Evolutionary conservation across 1,139 yeast species (phyloP).

Genomic region (Zygosaccharomyces pseudobailii): DNA sequence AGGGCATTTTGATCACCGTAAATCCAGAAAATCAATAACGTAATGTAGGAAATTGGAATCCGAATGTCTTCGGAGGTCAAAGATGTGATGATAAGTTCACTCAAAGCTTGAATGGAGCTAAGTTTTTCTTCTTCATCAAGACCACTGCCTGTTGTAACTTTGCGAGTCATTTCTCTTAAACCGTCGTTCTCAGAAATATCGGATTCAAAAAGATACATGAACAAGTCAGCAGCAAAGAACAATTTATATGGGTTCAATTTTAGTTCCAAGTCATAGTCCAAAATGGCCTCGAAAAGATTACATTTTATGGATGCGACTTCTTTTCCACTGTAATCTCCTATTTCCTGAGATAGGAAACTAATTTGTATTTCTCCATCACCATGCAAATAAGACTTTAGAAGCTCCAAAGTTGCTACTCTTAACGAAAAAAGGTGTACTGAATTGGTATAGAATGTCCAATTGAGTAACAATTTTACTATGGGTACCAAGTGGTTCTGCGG

Average conservation of each 20-base stretch:
- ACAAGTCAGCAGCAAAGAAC: slow-evolving; percentile 76
- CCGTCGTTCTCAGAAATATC: slow-evolving; percentile 39
- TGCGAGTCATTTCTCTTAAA: slow-evolving; percentile 43
- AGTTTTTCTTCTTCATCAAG: slow-evolving; percentile 69
- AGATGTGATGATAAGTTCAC: slow-evolving; percentile 68
- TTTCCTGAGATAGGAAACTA: slow-evolving; percentile 62
- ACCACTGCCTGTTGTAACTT: slow-evolving; percentile 60
- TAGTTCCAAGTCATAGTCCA: slow-evolving; percentile 74
- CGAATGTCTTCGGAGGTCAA: slow-evolving; percentile 66
- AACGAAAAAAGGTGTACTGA: slow-evolving; percentile 83
- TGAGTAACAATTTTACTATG: slow-evolving; percentile 66
- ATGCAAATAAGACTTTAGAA: slow-evolving; percentile 64
- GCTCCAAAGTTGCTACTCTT: slow-evolving; percentile 62
- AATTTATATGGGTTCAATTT: slow-evolving; percentile 78
- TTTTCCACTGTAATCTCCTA: slow-evolving; percentile 39
- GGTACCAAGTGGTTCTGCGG: slow-evolving; percentile 41
- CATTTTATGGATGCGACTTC: slow-evolving; percentile 10
- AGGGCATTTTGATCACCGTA: slow-evolving; percentile 76
- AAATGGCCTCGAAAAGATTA: slow-evolving; percentile 62
- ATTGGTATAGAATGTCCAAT: slow-evolving; percentile 75
- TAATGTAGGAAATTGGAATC: slow-evolving; percentile 71
- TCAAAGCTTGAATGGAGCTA: slow-evolving; percentile 70
- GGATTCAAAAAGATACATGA: slow-evolving; percentile 55
- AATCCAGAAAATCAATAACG: slow-evolving; percentile 71
- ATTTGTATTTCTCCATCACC: slow-evolving; percentile 59